Percentiles rank a stretch among this genome's conserved stretches.
Conservation (phyloP, 768 basidiomycete species). For the Fomitopsis serialis region DNA sequence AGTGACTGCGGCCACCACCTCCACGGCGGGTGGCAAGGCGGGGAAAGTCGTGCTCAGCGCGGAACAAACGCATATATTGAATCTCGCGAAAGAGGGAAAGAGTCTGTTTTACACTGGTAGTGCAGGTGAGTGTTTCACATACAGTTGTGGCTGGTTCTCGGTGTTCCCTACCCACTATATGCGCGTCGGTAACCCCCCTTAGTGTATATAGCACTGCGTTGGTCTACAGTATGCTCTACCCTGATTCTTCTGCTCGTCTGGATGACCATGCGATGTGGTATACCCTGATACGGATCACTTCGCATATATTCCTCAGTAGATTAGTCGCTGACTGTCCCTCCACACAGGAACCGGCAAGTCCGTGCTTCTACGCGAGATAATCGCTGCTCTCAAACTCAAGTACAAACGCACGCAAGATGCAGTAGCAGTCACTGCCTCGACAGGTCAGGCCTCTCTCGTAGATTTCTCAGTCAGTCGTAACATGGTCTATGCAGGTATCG, state of each 20-base stretch:
- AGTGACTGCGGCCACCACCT: constrained; percentile 22
- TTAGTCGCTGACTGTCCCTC: background rate
- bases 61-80: constrained; percentile 83
- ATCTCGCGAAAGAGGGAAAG: constrained; percentile 63
- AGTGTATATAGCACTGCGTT: too few species aligned
- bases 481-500: constrained; percentile 81
- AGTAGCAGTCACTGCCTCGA: constrained; percentile 92
- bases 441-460: constrained; percentile 43
- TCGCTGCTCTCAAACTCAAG: constrained; percentile 60
- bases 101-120: constrained; percentile 96
- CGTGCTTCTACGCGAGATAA: constrained; percentile 89
- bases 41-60: constrained; percentile 62
- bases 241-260: too few species aligned
- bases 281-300: too few species aligned
- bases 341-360: constrained; percentile 92
- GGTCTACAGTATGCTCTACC: too few species aligned
- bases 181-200: background rate
- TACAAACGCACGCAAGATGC: constrained; percentile 54
- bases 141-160: too few species aligned
- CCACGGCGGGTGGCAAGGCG: constrained; percentile 16
- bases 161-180: background rate
- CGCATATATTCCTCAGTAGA: too few species aligned
- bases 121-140: constrained; percentile 60
- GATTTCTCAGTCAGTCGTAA: background rate
- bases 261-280: too few species aligned